These are phyloP conservation scores for Rhodamnia rubescens DNA, from an alignment of 345 rosid genomes.

Conservation along the genomic window DNA sequence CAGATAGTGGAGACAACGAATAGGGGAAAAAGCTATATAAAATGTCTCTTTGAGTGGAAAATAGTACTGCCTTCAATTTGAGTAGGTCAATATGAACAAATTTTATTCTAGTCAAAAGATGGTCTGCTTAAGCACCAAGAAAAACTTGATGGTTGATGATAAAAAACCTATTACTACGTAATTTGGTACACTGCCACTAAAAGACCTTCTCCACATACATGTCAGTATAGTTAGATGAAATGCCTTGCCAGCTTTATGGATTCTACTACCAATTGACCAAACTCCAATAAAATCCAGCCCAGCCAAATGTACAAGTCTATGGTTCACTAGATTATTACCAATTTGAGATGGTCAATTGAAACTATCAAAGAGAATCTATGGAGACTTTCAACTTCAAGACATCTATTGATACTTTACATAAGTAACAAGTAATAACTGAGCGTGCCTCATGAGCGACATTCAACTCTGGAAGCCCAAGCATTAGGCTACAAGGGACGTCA, in stretches of 20 bases:
- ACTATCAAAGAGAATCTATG: neutral
- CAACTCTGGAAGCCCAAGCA: neutral
- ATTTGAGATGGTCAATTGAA: neutral
- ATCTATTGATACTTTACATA: neutral
- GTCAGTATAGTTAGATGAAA: neutral
- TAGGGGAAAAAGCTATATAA: neutral
- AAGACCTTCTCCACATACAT: neutral
- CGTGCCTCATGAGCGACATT: neutral
- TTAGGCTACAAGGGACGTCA: neutral
- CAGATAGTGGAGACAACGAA: neutral
- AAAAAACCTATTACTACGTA: neutral
- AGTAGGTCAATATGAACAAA: neutral
- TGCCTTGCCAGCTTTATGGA: neutral
- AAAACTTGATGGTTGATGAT: neutral
- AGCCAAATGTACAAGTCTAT: neutral
- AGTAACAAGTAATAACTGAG: neutral
- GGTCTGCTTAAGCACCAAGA: neutral
- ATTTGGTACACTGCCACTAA: neutral
- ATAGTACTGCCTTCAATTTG: neutral
- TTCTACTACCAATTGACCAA: neutral
- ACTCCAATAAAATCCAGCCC: neutral
- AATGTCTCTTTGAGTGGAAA: neutral
- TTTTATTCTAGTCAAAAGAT: neutral
- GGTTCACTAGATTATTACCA: neutral
- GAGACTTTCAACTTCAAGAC: neutral